Percentiles rank a stretch among this genome's conserved stretches.
Evolutionary conservation across 306 rosid species (phyloP).

Genomic region (Myrica gale): DNA sequence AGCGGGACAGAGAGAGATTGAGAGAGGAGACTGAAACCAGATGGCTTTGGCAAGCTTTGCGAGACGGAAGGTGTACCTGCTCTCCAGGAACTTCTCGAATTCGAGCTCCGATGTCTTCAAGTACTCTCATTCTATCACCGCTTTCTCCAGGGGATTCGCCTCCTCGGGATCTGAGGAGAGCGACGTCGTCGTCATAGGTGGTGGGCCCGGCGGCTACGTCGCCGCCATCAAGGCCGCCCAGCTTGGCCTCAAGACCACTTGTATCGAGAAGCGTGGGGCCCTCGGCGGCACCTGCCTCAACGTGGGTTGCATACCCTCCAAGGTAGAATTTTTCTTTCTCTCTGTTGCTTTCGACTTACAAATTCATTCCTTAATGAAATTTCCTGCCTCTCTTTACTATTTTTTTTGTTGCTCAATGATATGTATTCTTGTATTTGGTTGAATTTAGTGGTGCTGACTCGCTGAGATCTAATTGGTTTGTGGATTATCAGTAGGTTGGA

Average conservation of each 20-base stretch:
- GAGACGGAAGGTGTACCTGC: conserved; percentile 65
- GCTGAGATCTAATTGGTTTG: neutral
- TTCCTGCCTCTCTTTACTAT: neutral
- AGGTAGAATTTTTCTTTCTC: conserved; percentile 38
- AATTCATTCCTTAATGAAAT: neutral
- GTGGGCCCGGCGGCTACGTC: conserved; percentile 98
- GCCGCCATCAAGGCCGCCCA: conserved; percentile 99
- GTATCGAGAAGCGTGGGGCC: conserved; percentile 96
- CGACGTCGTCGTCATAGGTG: conserved; percentile 96
- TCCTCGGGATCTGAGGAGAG: conserved; percentile 88
- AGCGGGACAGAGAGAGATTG: too few species aligned
- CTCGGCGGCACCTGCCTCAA: conserved; percentile 99
- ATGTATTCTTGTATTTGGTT: neutral
- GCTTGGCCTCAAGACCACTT: conserved; percentile 91
- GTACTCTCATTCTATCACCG: conserved; percentile 42
- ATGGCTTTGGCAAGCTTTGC: conserved; percentile 88
- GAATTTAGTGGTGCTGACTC: neutral
- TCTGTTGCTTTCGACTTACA: neutral
- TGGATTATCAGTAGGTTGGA: neutral
- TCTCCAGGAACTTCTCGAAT: conserved; percentile 42
- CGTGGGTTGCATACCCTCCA: conserved; percentile 98
- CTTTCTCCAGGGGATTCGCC: conserved; percentile 66
- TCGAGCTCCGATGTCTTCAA: conserved; percentile 43
- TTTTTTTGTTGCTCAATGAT: neutral
- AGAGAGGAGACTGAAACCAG: too few species aligned